A percentile compares a stretch with the other conserved stretches of the same genome.
Evolutionary conservation across 495 filamentous ascomycete genomes (phyloP).

Genomic region (Neurospora sp.): DNA sequence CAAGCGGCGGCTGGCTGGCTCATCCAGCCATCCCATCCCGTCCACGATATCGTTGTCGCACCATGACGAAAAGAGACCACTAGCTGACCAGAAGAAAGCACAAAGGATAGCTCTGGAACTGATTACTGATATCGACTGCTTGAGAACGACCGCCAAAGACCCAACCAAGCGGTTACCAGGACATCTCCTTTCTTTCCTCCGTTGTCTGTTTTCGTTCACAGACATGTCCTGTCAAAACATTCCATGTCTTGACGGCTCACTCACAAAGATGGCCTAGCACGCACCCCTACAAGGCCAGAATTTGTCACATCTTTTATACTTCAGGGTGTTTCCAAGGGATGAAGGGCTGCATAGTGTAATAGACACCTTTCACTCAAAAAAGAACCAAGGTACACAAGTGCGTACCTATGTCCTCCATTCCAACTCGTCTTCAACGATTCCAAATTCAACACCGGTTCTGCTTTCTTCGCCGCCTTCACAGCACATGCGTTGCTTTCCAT

Average conservation of each 20-base stretch:
- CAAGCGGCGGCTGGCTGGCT: background rate
- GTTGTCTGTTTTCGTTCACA: background rate
- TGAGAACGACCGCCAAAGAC: background rate
- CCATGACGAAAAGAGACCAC: background rate
- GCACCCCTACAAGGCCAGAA: background rate
- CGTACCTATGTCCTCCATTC: background rate
- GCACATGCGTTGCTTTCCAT: background rate
- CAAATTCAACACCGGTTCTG: background rate
- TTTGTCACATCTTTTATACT: background rate
- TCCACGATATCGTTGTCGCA: background rate
- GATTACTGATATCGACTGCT: background rate
- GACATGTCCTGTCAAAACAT: background rate
- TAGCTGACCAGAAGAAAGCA: background rate
- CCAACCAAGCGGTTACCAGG: background rate
- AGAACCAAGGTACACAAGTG: background rate
- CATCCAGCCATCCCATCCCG: background rate
- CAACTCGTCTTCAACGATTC: background rate
- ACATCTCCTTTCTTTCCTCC: background rate
- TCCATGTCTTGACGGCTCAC: background rate
- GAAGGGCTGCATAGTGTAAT: background rate
- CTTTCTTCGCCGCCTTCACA: background rate
- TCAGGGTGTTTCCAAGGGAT: background rate
- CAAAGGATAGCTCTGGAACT: background rate
- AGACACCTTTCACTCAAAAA: background rate
- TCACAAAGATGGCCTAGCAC: background rate